Evolutionary conservation across 306 rosid species (phyloP).

Genomic region (Cucurbita pepo): DNA sequence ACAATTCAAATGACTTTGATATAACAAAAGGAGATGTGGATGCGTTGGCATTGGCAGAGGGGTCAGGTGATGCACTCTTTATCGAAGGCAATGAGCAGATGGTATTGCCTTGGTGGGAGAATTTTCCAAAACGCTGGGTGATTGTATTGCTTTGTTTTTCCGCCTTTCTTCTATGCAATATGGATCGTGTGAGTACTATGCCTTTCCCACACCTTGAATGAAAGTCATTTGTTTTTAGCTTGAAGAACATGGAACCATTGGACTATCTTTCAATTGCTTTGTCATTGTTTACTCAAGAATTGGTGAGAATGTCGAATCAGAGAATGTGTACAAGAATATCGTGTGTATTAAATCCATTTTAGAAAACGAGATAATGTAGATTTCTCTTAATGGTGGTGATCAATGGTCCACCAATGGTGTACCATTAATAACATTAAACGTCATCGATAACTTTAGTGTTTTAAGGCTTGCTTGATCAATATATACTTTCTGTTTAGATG

Average conservation of each 20-base stretch:
- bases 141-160: conserved; percentile 78
- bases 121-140: conserved; percentile 87
- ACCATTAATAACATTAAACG: background rate
- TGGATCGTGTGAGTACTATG: conserved; percentile 80
- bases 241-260: background rate
- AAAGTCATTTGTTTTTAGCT: background rate
- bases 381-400: background rate
- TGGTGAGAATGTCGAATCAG: background rate
- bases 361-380: background rate
- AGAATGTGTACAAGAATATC: background rate
- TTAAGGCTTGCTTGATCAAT: background rate
- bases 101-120: conserved; percentile 51
- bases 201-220: conserved; percentile 5
- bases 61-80: conserved; percentile 54
- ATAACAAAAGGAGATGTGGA: conserved; percentile 34
- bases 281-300: background rate
- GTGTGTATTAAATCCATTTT: background rate
- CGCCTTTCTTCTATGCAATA: conserved; percentile 82
- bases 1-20: conserved; percentile 64
- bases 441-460: background rate
- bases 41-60: conserved; percentile 34
- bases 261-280: background rate
- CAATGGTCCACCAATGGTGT: background rate
- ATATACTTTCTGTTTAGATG: background rate
- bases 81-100: conserved; percentile 28